Conservation (phyloP, 2,329 filamentous ascomycete species). For the Clathrospora elynae region DNA sequence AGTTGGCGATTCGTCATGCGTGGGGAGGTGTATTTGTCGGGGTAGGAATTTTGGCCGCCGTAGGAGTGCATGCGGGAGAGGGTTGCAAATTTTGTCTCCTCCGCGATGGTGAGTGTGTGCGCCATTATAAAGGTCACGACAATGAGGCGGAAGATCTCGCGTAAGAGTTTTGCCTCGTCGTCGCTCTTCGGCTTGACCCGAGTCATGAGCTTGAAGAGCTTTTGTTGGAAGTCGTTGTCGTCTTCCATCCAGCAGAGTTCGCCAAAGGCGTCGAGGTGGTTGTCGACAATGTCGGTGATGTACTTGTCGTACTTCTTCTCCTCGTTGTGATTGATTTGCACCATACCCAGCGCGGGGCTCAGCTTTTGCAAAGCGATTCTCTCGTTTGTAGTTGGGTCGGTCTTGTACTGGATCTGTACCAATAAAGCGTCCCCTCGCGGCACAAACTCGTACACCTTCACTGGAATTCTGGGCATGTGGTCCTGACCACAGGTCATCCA, state of each 20-base stretch:
- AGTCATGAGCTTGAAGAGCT: constrained; percentile 51
- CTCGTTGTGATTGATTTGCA: constrained; percentile 53
- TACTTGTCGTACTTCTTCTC: constrained; percentile 53
- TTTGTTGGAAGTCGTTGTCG: constrained; percentile 52
- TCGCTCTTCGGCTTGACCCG: constrained; percentile 47
- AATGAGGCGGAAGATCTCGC: constrained; percentile 53
- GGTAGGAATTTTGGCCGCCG: constrained; percentile 35
- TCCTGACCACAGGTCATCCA: constrained; percentile 51
- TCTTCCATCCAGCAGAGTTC: constrained; percentile 54
- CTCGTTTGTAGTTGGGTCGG: constrained; percentile 44
- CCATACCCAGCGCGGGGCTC: constrained; percentile 55
- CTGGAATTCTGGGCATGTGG: constrained; percentile 50
- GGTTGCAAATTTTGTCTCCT: constrained; percentile 45
- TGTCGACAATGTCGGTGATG: constrained; percentile 50
- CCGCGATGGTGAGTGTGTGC: constrained; percentile 53
- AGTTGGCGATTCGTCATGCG: constrained; percentile 57
- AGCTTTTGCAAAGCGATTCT: constrained; percentile 42
- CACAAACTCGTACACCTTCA: constrained; percentile 55
- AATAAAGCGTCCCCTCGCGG: constrained; percentile 50
- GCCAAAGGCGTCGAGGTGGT: constrained; percentile 50
- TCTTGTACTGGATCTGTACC: constrained; percentile 51
- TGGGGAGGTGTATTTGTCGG: constrained; percentile 46
- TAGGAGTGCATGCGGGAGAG: constrained; percentile 50
- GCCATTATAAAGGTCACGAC: constrained; percentile 57
- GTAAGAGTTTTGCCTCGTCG: constrained; percentile 50